Evolutionary conservation across 192 early-diverging fungal species (phyloP).

Genomic region (Coemansia sp.): DNA sequence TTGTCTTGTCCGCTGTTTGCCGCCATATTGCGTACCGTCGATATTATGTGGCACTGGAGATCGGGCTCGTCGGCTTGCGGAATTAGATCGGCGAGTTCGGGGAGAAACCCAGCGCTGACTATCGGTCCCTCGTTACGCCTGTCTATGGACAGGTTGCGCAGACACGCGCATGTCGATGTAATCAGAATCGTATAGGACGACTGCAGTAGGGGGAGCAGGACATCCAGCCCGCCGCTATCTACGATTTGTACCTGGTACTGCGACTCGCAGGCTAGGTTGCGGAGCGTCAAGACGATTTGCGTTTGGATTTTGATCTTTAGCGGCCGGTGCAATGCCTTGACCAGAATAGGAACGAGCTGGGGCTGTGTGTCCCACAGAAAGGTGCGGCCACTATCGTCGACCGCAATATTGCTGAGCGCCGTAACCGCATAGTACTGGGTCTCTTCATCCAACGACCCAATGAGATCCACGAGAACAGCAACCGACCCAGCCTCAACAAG

Average conservation of each 20-base stretch:
- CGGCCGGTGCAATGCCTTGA: slow-evolving; percentile 69
- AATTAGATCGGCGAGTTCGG: slow-evolving; percentile 35
- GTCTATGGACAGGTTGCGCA: slow-evolving; percentile 89
- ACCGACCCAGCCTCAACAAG: slow-evolving; percentile 77
- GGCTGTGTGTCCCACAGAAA: slow-evolving; percentile 74
- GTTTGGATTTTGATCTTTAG: slow-evolving; percentile 75
- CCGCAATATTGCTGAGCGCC: slow-evolving; percentile 88
- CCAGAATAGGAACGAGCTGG: slow-evolving; percentile 65
- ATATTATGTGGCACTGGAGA: slow-evolving; percentile 35
- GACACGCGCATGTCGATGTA: slow-evolving; percentile 78
- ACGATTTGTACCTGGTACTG: slow-evolving; percentile 82
- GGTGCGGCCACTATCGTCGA: slow-evolving; percentile 71
- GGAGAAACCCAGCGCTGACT: slow-evolving; percentile 75
- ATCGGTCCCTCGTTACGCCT: slow-evolving; percentile 80
- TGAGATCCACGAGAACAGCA: slow-evolving; percentile 72
- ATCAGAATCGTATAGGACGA: slow-evolving; percentile 66
- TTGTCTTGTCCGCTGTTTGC: slow-evolving; percentile 31
- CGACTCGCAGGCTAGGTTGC: slow-evolving; percentile 76
- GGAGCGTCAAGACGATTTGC: slow-evolving; percentile 79
- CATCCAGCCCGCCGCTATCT: slow-evolving; percentile 65
- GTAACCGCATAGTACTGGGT: slow-evolving; percentile 92
- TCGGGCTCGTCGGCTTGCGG: slow-evolving; percentile 25
- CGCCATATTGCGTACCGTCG: slow-evolving; percentile 40
- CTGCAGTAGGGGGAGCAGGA: slow-evolving; percentile 67
- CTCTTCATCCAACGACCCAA: slow-evolving; percentile 75